Evolutionary conservation across 352 stramenopile genomes (phyloP), one percentile per base, ranked within the genome.

Genomic region (Pythium folliculosum): DNA sequence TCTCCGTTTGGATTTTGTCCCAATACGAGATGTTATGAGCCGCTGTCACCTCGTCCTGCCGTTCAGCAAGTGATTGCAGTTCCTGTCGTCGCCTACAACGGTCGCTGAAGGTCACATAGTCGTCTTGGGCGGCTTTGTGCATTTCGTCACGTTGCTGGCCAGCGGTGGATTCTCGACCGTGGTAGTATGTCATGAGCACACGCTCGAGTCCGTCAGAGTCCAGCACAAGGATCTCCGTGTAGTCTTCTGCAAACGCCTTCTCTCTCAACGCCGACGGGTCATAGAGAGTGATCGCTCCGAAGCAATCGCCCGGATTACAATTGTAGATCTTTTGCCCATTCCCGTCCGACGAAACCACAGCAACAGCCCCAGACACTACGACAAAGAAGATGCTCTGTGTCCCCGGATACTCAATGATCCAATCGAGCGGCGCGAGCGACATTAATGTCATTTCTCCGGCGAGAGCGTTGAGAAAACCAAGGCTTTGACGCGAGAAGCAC

Each of bases 231-330:
- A 69, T 35, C 45, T 77, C 61, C 14, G 47, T 43, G 48, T 70
- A 71, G 17, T 70, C 69, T 56, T 77, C 70, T 7, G 70, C 70
- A 67, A 77, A 77, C 3, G 61, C 70, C 35, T 68, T 64, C 25
- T 73, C 67, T 23, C 64, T 64, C 10, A 73, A 21, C 14, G 51
- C 27, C 1, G 48, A 47, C 10, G 60, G n/a, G 21, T 74, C 57
- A 49, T 74, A 77, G 7, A 77, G 38, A 2, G 65, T 67, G 50
- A 74, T 69, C 6, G 67, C 66, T 37, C 70, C 70, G 48, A 77
- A 71, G 14, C 57, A 47, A 35, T 77, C 60, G 13, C 70, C 70
- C 9, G 43, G 16, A 25, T 49, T 63, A 43, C 60, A 71, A 0
- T 61, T 65, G 48, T 67, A 63, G 10, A 76, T 58, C 22, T 64